These are phyloP conservation scores for Cladosporium sp. DNA, from an alignment of 2,329 filamentous ascomycete species.

Conservation along the genomic window DNA sequence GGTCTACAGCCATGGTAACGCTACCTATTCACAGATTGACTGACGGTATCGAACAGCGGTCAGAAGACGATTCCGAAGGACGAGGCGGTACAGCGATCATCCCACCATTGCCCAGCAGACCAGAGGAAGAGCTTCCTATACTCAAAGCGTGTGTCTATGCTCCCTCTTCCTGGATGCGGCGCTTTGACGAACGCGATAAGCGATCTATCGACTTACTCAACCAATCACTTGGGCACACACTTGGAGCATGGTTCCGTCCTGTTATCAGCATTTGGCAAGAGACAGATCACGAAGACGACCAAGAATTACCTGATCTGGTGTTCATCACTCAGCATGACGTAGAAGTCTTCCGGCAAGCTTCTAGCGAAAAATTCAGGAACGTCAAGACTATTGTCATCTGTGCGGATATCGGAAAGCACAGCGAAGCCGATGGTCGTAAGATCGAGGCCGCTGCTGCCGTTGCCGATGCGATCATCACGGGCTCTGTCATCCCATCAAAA, in stretches of 20 bases:
- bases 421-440: background rate
- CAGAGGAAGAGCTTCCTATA: background rate
- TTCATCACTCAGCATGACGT: slow-evolving; percentile 5
- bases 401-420: slow-evolving; percentile 6
- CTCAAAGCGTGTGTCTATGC: slow-evolving; percentile 9
- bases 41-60: slow-evolving; percentile 1
- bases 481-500: slow-evolving; percentile 3
- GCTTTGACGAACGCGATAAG: slow-evolving; percentile 3
- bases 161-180: background rate
- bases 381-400: slow-evolving; percentile 8
- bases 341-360: background rate
- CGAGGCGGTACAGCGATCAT: slow-evolving; percentile 1
- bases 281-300: background rate
- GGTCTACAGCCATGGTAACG: background rate
- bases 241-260: slow-evolving; percentile 10
- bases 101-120: background rate
- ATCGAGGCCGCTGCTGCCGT: slow-evolving; percentile 1
- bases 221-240: slow-evolving; percentile 8
- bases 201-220: background rate
- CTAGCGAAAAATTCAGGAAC: background rate
- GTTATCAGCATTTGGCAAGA: slow-evolving; percentile 1
- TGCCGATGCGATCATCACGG: slow-evolving; percentile 10
- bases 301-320: background rate
- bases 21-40: background rate
- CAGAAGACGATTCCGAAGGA: background rate